Evolutionary conservation across 306 rosid species (phyloP).

Genomic region (Acacia melanoxylon): DNA sequence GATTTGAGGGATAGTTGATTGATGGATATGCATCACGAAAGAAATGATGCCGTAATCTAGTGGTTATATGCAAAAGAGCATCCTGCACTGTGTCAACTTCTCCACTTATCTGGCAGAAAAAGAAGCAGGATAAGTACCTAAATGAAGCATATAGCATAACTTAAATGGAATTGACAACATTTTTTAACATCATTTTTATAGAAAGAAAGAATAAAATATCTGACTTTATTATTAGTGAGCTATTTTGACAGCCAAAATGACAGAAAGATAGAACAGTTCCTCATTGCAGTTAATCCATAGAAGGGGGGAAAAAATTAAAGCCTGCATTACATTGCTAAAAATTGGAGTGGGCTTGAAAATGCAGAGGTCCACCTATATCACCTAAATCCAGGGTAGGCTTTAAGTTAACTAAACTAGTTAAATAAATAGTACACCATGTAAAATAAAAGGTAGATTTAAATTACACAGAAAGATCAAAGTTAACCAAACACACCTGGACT

Average conservation of each 20-base stretch:
- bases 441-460: constrained; percentile 15
- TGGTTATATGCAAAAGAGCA: constrained; percentile 85
- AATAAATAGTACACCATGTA: constrained; percentile 9
- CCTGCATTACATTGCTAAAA: neutral
- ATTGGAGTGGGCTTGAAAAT: neutral
- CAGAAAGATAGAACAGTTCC: neutral
- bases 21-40: constrained; percentile 80
- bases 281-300: neutral
- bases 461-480: constrained; percentile 1
- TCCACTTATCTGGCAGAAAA: constrained; percentile 71
- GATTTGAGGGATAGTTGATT: constrained; percentile 65
- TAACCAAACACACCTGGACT: constrained; percentile 63
- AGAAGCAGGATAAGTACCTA: constrained; percentile 25
- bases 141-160: neutral
- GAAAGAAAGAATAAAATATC: constrained; percentile 8
- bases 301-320: neutral
- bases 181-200: neutral
- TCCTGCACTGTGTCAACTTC: constrained; percentile 89
- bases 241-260: constrained; percentile 1
- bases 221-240: constrained; percentile 13
- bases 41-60: constrained; percentile 77
- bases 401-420: constrained; percentile 8
- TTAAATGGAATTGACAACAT: constrained; percentile 6
- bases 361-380: constrained; percentile 1
- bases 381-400: constrained; percentile 5